Evolutionary conservation across 345 rosid genomes (phyloP), one percentile per base, ranked within the genome.

Genomic region (Eucalyptus pauciflora): DNA sequence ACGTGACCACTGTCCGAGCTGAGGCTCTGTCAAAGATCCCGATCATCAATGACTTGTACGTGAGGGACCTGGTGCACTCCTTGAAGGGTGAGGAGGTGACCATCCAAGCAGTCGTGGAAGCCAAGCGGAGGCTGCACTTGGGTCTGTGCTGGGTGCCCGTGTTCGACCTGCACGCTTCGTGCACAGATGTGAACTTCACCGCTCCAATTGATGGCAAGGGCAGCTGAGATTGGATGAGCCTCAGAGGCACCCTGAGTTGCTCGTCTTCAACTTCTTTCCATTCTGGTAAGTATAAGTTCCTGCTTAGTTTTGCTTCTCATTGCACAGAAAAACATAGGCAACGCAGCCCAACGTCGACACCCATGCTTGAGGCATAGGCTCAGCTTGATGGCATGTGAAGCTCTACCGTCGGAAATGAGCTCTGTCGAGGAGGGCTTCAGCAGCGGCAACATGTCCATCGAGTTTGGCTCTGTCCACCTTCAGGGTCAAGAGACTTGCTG

Each of bases 311-410:
- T 52, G 56, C 56, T 17, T 52, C 4, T 52, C 2, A 4, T 52
- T 52, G 56, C 56, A 52, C 1, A 52, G 0, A 52, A 7, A 52
- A 18, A 17, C 56, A 51, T 51, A 51, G 22, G 56, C 22, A 51
- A 2, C 2, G 9, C 7, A 51, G 56, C 56, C 56, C 56, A 51
- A 51, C 1, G 9, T 9, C 9, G 0, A 51, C 9, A 0, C 56
- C 22, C 56, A 51, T 51, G 56, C 20, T 0, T 51, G 20, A 51
- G 54, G 54, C 54, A 51, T 51, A 51, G 54, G 54, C 54, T 51
- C 20, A 51, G 1, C 56, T 51, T 2, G 4, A 17, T 1, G 9
- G 22, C 56, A 51, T 1, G 0, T 1, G 4, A 51, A 51, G 56
- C 22, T 54, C 12, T 22, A 0, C 25, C 60, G 20, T 22, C 2